Conservation (phyloP, 306 rosid genomes). For the Chamaecrista fasciculata region DNA sequence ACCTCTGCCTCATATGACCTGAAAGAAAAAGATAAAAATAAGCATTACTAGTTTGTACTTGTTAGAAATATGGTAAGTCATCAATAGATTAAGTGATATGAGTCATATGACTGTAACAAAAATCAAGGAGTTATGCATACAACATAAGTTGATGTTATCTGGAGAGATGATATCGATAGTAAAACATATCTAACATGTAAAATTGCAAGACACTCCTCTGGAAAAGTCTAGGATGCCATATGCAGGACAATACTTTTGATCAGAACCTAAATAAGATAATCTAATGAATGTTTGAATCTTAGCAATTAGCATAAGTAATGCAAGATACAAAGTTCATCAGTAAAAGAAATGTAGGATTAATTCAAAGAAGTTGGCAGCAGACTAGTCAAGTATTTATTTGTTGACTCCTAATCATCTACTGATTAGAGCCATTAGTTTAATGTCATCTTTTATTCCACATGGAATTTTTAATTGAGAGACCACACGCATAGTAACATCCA, state of each 20-base stretch:
- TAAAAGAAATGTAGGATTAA: not conserved
- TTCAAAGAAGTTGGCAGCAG: not conserved
- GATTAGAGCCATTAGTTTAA: not conserved
- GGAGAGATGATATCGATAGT: not conserved
- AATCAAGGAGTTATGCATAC: not conserved
- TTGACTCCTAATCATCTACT: not conserved
- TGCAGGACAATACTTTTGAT: not conserved
- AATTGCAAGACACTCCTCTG: not conserved
- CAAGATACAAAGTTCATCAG: not conserved
- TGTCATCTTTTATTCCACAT: not conserved
- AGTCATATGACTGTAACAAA: not conserved
- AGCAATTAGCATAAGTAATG: not conserved
- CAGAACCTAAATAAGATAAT: not conserved
- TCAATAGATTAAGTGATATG: not conserved
- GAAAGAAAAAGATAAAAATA: constrained; percentile 25
- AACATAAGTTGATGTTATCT: not conserved
- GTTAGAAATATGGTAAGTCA: not conserved
- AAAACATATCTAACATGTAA: not conserved
- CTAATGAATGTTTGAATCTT: not conserved
- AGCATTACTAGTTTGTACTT: constrained; percentile 13
- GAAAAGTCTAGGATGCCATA: not conserved
- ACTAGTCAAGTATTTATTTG: no score
- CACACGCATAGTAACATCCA: not conserved
- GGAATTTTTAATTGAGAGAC: constrained; percentile 7
- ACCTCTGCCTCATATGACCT: constrained; percentile 93